These are phyloP conservation scores for Populus ilicifolia DNA, from an alignment of 345 rosid genomes.

Conservation along the genomic window DNA sequence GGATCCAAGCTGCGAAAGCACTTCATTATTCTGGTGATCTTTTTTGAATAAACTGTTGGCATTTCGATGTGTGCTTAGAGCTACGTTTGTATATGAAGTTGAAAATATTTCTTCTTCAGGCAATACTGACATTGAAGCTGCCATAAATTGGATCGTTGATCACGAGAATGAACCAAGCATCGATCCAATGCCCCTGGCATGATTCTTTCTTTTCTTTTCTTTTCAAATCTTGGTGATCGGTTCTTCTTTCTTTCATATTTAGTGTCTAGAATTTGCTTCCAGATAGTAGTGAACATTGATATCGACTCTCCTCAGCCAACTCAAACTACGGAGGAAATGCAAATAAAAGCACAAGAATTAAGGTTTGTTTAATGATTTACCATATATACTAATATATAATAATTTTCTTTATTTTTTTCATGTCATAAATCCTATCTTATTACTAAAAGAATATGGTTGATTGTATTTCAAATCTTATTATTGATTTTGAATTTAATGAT, in stretches of 20 bases:
- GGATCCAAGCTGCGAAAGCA: constrained; percentile 51
- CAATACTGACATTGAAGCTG: constrained; percentile 24
- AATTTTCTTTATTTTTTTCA: too few species aligned
- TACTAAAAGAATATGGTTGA: too few species aligned
- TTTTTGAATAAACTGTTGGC: neutral
- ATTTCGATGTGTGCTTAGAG: neutral
- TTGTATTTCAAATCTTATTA: too few species aligned
- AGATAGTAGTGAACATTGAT: constrained; percentile 66
- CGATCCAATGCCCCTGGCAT: constrained; percentile 22
- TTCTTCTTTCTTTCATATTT: neutral
- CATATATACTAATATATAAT: too few species aligned
- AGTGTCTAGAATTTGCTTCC: constrained; percentile 13
- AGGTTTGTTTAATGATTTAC: constrained; percentile 27
- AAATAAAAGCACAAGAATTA: constrained; percentile 48
- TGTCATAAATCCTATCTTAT: too few species aligned
- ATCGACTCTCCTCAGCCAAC: constrained; percentile 51
- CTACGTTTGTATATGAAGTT: neutral
- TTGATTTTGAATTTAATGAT: too few species aligned
- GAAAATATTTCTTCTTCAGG: constrained; percentile 9
- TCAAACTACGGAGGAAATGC: constrained; percentile 39
- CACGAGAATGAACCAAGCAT: constrained; percentile 29
- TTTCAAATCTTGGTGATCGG: neutral
- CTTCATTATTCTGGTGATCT: constrained; percentile 64
- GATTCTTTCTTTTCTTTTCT: neutral
- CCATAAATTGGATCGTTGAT: constrained; percentile 29